phyloP scores from a whole-genome alignment of 495 filamentous ascomycete genomes.

The Penicillium lividum region DNA sequence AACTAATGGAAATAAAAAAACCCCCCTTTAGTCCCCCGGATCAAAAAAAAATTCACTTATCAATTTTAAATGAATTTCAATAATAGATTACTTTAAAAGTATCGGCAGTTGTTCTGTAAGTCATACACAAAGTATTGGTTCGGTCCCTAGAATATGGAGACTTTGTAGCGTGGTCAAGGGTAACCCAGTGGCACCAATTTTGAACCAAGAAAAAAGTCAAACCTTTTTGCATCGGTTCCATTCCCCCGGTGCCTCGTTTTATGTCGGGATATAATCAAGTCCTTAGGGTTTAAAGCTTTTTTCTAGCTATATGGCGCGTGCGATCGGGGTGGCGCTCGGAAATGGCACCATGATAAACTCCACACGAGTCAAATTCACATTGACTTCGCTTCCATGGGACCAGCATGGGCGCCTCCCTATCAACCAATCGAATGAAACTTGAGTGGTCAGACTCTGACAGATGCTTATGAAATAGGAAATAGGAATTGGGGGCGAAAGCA shows the following conservation, averaged over 20 bases:
- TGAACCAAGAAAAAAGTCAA: background rate
- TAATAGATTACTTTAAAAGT: too few species aligned
- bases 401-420: slow-evolving; percentile 1
- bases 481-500: background rate
- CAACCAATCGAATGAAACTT: slow-evolving; percentile 2
- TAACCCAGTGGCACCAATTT: background rate
- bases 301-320: slow-evolving; percentile 7
- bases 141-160: background rate
- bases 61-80: too few species aligned
- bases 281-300: background rate
- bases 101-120: background rate
- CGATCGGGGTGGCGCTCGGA: slow-evolving; percentile 20
- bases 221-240: background rate
- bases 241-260: background rate
- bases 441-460: slow-evolving; percentile 3
- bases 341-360: slow-evolving; percentile 17
- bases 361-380: slow-evolving; percentile 10
- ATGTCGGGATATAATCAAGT: background rate
- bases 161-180: background rate
- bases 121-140: background rate
- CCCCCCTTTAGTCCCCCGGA: slow-evolving; percentile 2
- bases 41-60: background rate
- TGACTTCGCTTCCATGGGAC: slow-evolving; percentile 10
- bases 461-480: background rate
- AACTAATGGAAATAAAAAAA: background rate